A percentile compares a stretch with the other conserved stretches of the same genome.
Evolutionary conservation across 1,284 basidiomycete genomes (phyloP).

Genomic region (Anthracocystis walkeri): DNA sequence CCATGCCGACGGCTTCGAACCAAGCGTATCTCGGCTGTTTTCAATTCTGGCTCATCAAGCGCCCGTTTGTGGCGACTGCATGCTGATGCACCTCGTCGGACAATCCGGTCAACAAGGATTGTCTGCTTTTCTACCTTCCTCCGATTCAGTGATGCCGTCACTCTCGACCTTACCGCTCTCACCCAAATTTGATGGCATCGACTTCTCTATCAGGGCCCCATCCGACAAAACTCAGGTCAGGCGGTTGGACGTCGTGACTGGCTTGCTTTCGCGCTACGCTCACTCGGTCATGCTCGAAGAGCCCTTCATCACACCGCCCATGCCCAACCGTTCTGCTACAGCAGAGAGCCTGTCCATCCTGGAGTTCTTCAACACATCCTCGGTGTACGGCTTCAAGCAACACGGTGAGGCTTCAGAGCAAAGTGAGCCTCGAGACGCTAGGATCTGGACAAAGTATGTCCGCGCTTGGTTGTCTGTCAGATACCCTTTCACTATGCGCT

Average conservation of each 20-base stretch:
- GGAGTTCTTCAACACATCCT: conserved; percentile 17
- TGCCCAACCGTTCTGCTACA: conserved; percentile 15
- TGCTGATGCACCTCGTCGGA: conserved; percentile 17
- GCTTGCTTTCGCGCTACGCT: conserved; percentile 20
- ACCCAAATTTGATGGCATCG: background rate
- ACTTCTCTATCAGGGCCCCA: conserved; percentile 7
- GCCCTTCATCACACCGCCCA: background rate
- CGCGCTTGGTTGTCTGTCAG: conserved; percentile 27
- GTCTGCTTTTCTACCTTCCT: conserved; percentile 21
- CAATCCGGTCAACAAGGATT: conserved; percentile 21
- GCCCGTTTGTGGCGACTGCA: conserved; percentile 24
- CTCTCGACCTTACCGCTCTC: conserved; percentile 9
- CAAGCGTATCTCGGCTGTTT: conserved; percentile 14
- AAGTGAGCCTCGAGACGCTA: background rate
- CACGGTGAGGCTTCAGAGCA: background rate
- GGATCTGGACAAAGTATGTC: conserved; percentile 22
- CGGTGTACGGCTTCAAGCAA: conserved; percentile 22
- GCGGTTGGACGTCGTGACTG: conserved; percentile 11
- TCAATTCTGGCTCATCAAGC: background rate
- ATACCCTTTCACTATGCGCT: conserved; percentile 28
- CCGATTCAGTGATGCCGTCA: conserved; percentile 4
- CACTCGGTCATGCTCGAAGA: conserved; percentile 22
- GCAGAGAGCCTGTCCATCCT: conserved; percentile 5
- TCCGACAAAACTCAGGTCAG: background rate
- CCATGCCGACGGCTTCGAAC: background rate